phyloP scores from a whole-genome alignment of 768 basidiomycete species.

The Pleurotus cornucopiae region DNA sequence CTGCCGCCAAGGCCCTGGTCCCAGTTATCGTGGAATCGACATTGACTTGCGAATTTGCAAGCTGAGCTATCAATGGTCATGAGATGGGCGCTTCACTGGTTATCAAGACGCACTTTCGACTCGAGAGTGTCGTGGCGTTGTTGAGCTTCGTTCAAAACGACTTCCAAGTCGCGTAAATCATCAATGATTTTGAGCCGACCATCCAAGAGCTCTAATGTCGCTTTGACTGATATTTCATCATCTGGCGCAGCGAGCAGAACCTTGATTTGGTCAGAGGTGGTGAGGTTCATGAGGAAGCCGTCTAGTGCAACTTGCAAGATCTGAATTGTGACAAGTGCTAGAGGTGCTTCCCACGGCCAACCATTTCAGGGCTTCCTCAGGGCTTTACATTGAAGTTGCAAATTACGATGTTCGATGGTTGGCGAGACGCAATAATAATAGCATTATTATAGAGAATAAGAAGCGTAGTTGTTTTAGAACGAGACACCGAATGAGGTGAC shows the following conservation, averaged over 20 bases:
- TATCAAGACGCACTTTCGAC: conserved; percentile 37
- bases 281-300: conserved; percentile 14
- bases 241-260: conserved; percentile 47
- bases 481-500: too few relatives aligned
- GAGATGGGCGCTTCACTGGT: conserved; percentile 19
- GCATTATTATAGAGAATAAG: too few relatives aligned
- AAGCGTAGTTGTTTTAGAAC: too few relatives aligned
- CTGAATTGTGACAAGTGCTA: conserved; percentile 21
- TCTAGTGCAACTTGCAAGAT: conserved; percentile 12
- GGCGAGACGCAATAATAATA: too few relatives aligned
- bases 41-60: conserved; percentile 45
- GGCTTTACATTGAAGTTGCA: neutral
- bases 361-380: neutral
- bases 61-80: conserved; percentile 50
- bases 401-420: too few relatives aligned
- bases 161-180: conserved; percentile 46
- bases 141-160: conserved; percentile 37
- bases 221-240: conserved; percentile 27
- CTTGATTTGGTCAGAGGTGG: conserved; percentile 43
- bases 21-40: conserved; percentile 43
- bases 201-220: conserved; percentile 37
- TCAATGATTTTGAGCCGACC: conserved; percentile 41
- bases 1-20: conserved; percentile 42
- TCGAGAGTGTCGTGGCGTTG: conserved; percentile 35
- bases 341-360: neutral